Base-by-base conservation (phyloP, 345 rosid species). In the Moricandia arvensis region DNA sequence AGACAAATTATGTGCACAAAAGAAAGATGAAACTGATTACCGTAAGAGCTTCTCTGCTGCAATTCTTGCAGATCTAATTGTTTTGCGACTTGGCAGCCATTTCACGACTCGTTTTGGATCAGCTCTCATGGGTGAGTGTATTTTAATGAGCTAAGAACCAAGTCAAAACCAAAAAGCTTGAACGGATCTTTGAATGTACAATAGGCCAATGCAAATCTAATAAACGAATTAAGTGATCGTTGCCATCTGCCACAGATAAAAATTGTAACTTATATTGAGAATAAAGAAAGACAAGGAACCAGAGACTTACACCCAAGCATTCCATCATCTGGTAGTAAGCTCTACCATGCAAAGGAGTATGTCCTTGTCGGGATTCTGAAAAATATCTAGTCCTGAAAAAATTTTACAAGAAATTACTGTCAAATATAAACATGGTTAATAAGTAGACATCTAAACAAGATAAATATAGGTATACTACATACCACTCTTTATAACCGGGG, bases 261-360 rank as follows among this genome's bases (percentile, higher is more conserved):
- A 7, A 21, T 15, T 15, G 47, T n/a, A 69, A 54, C 63, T 37
- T 0, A 30, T 63, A 63, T n/a, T 47, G 11, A 60, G 8, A 24
- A 24, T 33, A 31, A 68, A 29, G 41, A 67, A 72, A 29, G 24
- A 37, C 7, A 26, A 33, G 63, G 31, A 29, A 66, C 15, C 64
- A 62, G 24, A 62, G 66, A 79, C 93, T 85, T 89, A 90, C 98
- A 81, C 97, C 99, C 80, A 95, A 85, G 78, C 97, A 95, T 82
- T 93, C 99, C 98, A 95, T 95, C 98, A 95, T 87, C 83, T 92
- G 98, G 83, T 93, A 93, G 83, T 91, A 96, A 79, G 97, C 97
- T 74, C 99, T 86, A 41, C 99, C 99, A 71, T 88, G 97, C 77
- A 96, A 84, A 70, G 99, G 99, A 45, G 96, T 96, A 84, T 96